Percentiles rank a stretch among this genome's conserved stretches.
Conservation (phyloP, 1,284 basidiomycete species). For the Cystobasidium slooffiae region DNA sequence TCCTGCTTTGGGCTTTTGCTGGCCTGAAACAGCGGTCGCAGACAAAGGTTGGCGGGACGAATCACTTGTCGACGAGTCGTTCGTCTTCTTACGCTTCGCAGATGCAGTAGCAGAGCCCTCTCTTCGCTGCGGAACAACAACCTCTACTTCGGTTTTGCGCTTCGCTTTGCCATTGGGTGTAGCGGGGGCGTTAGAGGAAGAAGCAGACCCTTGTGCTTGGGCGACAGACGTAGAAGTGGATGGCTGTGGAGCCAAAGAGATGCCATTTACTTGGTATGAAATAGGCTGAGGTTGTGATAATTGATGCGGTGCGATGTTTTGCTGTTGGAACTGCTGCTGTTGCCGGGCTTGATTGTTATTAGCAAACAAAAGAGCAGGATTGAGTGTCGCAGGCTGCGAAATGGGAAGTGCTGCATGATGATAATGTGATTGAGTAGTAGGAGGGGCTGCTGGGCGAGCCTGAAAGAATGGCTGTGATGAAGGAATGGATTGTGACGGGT, state of each 20-base stretch:
- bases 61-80: not conserved
- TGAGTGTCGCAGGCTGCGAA: slow-evolving; percentile 7
- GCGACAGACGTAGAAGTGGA: not conserved
- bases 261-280: slow-evolving; percentile 16
- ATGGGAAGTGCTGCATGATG: slow-evolving; percentile 18
- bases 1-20: not conserved
- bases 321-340: not conserved
- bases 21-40: not conserved
- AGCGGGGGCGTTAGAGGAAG: not conserved
- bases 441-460: not conserved
- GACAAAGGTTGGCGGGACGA: not conserved
- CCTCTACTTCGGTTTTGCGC: slow-evolving; percentile 6
- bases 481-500: not conserved
- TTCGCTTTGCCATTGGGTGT: slow-evolving; percentile 7
- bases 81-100: slow-evolving; percentile 23
- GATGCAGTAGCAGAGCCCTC: not conserved
- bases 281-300: slow-evolving; percentile 29
- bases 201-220: not conserved
- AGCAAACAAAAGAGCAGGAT: slow-evolving; percentile 12
- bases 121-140: not conserved
- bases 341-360: slow-evolving; percentile 11
- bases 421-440: not conserved
- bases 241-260: not conserved
- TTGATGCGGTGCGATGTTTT: slow-evolving; percentile 23
- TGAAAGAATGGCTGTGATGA: not conserved